Conservation (phyloP, 2,329 filamentous ascomycete genomes). For the Diplodia intermedia region DNA sequence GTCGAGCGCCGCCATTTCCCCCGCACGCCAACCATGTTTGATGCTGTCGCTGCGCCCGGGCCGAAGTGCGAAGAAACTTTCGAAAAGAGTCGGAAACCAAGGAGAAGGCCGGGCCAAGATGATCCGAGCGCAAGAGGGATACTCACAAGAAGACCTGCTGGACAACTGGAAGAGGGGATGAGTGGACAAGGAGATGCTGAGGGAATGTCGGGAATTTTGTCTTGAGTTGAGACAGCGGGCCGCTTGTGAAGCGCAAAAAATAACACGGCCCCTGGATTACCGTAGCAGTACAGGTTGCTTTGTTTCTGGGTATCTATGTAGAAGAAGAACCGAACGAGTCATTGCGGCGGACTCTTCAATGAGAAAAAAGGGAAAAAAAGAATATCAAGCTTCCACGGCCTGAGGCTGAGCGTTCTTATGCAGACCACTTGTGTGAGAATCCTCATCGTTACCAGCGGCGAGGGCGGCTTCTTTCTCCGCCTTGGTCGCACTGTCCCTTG, state of each 20-base stretch:
- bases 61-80: not conserved
- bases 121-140: not conserved
- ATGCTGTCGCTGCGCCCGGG: slow-evolving; percentile 7
- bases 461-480: not conserved
- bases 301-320: slow-evolving; percentile 32
- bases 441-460: slow-evolving; percentile 15
- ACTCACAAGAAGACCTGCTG: slow-evolving; percentile 6
- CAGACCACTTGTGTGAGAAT: not conserved
- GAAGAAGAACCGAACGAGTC: slow-evolving; percentile 28
- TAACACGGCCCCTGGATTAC: slow-evolving; percentile 25
- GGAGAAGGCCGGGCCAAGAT: not conserved
- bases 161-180: not conserved
- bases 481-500: slow-evolving; percentile 4
- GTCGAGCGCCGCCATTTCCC: slow-evolving; percentile 15
- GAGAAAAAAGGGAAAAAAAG: slow-evolving; percentile 19
- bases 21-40: slow-evolving; percentile 12
- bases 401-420: slow-evolving; percentile 24
- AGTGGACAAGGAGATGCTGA: slow-evolving; percentile 12
- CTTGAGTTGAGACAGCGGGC: slow-evolving; percentile 13
- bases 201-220: slow-evolving; percentile 11
- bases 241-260: slow-evolving; percentile 1
- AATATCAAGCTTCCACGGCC: slow-evolving; percentile 24
- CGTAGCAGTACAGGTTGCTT: slow-evolving; percentile 28
- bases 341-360: slow-evolving; percentile 13
- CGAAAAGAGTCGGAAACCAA: not conserved